Percentiles rank a stretch among this genome's conserved stretches.
phyloP scores from a whole-genome alignment of 2,329 filamentous ascomycete species.

The Nannizzia gypsea region DNA sequence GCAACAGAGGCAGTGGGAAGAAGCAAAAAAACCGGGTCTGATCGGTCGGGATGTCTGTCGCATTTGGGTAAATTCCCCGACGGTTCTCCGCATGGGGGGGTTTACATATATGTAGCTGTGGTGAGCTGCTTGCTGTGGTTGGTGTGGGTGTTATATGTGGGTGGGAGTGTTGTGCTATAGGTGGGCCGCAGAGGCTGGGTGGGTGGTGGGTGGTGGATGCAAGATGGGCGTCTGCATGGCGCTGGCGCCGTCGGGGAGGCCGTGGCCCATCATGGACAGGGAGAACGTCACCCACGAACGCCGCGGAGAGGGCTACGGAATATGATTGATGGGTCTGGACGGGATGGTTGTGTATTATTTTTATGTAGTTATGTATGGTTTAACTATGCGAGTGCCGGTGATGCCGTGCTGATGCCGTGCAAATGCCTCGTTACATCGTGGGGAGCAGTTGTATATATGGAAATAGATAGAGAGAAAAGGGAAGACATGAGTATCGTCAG shows the following conservation, averaged over 20 bases:
- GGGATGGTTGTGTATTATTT: neutral
- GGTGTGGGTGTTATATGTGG: neutral
- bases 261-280: neutral
- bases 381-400: neutral
- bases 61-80: neutral
- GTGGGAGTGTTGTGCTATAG: no score
- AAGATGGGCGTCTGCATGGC: neutral
- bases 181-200: neutral
- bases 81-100: neutral
- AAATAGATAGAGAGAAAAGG: neutral
- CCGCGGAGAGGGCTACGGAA: neutral
- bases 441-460: no score
- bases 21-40: neutral
- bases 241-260: neutral
- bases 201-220: neutral
- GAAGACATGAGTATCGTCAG: neutral
- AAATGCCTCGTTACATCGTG: neutral
- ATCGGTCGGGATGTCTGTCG: neutral
- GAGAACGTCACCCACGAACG: no score
- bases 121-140: neutral
- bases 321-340: no score
- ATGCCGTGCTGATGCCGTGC: neutral
- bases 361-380: neutral
- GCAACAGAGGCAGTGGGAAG: neutral
- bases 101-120: neutral